These are phyloP conservation scores for Scutellaria baicalensis DNA, from an alignment of 257 asterid species.

Conservation along the genomic window DNA sequence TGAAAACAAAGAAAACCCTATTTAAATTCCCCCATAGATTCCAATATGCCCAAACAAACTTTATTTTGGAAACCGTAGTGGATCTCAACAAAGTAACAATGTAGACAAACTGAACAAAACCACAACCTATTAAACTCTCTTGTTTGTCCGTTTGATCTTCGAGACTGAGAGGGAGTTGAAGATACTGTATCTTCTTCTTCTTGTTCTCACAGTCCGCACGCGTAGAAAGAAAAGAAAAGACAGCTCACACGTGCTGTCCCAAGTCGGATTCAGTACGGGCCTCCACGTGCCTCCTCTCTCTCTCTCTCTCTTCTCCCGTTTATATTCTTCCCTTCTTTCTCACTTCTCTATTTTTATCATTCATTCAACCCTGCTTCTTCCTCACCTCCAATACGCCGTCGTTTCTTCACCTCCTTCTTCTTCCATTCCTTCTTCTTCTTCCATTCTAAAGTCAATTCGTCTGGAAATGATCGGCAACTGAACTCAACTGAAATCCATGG, in stretches of 20 bases:
- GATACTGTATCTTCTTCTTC: slow-evolving; percentile 24
- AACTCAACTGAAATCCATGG: slow-evolving; percentile 48
- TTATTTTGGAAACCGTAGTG: too few relatives aligned
- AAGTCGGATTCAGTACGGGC: slow-evolving; percentile 44
- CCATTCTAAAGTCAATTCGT: neutral
- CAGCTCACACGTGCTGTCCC: slow-evolving; percentile 59
- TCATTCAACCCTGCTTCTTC: neutral
- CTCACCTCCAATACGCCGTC: slow-evolving; percentile 27
- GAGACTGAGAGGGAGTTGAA: too few relatives aligned
- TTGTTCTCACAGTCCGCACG: slow-evolving; percentile 26
- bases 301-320: slow-evolving; percentile 7
- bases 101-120: too few relatives aligned
- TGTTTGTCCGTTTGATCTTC: too few relatives aligned
- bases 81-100: too few relatives aligned
- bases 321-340: slow-evolving; percentile 31
- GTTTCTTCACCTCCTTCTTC: slow-evolving; percentile 16
- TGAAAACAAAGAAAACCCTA: too few relatives aligned
- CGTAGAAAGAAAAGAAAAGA: slow-evolving; percentile 44
- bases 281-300: slow-evolving; percentile 52
- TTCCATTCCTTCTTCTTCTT: too few relatives aligned
- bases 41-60: too few relatives aligned
- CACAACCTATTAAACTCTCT: too few relatives aligned
- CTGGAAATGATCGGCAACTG: slow-evolving; percentile 5
- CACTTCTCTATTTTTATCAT: neutral
- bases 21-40: too few relatives aligned